Evolutionary conservation across 2,329 filamentous ascomycete genomes (phyloP).

Genomic region (Zasmidium citrigriseum): DNA sequence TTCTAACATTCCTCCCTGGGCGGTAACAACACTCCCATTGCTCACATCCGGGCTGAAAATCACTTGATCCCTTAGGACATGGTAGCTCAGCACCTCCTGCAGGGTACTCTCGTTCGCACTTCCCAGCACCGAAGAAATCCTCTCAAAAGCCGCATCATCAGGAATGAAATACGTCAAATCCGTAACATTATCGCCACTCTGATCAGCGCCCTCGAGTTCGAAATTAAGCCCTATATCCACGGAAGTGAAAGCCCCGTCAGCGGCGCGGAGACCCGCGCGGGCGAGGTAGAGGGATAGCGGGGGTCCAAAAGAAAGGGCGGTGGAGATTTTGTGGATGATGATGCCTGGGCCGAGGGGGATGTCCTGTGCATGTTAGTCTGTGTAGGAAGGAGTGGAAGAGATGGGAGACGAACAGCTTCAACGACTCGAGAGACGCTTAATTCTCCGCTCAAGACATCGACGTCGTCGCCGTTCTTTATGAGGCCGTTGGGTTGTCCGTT

Average conservation of each 20-base stretch:
- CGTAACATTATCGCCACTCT: background rate
- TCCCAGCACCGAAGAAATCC: conserved; percentile 4
- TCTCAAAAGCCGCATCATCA: background rate
- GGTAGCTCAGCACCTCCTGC: conserved; percentile 5
- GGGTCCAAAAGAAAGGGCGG: conserved; percentile 3
- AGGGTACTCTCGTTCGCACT: conserved; percentile 1
- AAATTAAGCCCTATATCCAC: conserved; percentile 3
- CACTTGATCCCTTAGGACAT: conserved; percentile 5
- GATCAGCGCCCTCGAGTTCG: background rate
- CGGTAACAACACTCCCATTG: conserved; percentile 2
- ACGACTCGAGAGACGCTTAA: conserved; percentile 36
- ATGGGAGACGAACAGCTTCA: conserved; percentile 26
- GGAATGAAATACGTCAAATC: conserved; percentile 7
- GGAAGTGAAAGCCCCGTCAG: conserved; percentile 5
- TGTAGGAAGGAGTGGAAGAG: background rate
- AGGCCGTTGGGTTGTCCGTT: conserved; percentile 39
- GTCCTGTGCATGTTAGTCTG: conserved; percentile 1
- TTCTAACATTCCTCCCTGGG: conserved; percentile 1
- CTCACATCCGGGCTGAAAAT: conserved; percentile 7
- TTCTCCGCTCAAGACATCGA: conserved; percentile 39
- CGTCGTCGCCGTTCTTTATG: conserved; percentile 36
- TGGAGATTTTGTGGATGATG: conserved; percentile 9
- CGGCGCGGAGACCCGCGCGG: background rate
- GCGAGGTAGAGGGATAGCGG: conserved; percentile 7
- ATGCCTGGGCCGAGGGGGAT: conserved; percentile 8